phyloP scores from a whole-genome alignment of 75 land plant genomes.

The Pinus albicaulis region DNA sequence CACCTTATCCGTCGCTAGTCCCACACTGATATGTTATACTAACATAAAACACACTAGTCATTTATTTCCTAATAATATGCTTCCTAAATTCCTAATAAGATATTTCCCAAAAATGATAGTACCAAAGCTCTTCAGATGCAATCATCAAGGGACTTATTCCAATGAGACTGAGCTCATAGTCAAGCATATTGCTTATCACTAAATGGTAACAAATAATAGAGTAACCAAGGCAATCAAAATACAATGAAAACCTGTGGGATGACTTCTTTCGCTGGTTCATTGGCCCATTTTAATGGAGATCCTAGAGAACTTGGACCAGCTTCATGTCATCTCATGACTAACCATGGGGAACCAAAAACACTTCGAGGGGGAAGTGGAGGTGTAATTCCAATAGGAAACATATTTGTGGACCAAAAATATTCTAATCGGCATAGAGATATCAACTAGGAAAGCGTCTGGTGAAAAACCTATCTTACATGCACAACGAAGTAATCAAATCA shows the following conservation, averaged over 20 bases:
- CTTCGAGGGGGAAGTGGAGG: conserved; percentile 96
- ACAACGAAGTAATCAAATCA: too few species aligned
- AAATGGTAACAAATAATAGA: not conserved
- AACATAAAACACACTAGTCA: not conserved
- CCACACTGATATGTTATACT: not conserved
- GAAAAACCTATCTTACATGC: too few species aligned
- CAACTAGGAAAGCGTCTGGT: too few species aligned
- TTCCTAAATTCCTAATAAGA: not conserved
- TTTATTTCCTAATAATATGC: not conserved
- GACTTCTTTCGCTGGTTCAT: conserved; percentile 68
- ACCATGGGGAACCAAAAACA: conserved; percentile 77
- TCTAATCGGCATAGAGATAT: too few species aligned
- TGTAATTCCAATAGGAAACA: conserved; percentile 77
- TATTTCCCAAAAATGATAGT: not conserved
- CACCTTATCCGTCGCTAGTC: too few species aligned
- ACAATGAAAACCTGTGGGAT: conserved; percentile 70
- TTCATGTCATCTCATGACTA: conserved; percentile 48
- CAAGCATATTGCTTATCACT: not conserved
- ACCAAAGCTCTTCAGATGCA: not conserved
- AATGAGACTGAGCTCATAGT: not conserved
- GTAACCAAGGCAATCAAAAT: not conserved
- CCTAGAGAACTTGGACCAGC: conserved; percentile 55
- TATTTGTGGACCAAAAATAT: conserved; percentile 11
- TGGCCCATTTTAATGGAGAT: conserved; percentile 76
- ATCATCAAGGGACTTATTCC: not conserved